Evolutionary conservation across 163 green algal genomes (phyloP).

Genomic region (Scenedesmus sp.): DNA sequence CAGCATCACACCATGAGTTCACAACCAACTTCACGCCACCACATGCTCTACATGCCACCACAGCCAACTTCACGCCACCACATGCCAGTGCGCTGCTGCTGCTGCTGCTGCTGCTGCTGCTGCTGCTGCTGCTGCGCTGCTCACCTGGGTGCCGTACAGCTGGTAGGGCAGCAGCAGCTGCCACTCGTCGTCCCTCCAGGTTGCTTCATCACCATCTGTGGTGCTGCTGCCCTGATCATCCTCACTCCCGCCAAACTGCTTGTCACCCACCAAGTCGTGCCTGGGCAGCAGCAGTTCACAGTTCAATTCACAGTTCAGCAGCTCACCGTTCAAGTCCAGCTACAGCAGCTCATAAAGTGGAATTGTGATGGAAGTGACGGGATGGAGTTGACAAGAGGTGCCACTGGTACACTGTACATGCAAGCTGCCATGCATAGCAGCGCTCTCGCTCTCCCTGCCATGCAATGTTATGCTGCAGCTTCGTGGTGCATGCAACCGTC

Average conservation of each 20-base stretch:
- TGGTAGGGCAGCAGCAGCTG: background rate
- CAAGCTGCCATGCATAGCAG: background rate
- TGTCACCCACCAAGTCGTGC: background rate
- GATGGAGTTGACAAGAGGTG: background rate
- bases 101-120: background rate
- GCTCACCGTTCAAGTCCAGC: background rate
- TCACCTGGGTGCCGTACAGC: conserved; percentile 17
- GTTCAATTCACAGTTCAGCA: background rate
- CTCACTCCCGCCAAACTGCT: conserved; percentile 39
- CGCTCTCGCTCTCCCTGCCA: too few relatives aligned
- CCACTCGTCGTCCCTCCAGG: background rate
- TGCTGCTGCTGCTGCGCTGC: background rate
- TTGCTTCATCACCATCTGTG: background rate
- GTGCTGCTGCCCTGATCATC: conserved; percentile 29
- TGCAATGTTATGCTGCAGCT: too few relatives aligned
- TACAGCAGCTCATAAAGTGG: background rate
- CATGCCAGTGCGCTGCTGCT: background rate
- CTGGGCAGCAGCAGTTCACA: background rate
- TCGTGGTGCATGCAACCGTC: too few relatives aligned
- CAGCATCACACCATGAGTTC: background rate
- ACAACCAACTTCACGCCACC: background rate
- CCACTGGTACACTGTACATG: background rate
- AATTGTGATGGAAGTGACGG: background rate
- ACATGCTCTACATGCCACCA: background rate
- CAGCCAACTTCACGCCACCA: background rate